Conservation (phyloP, 805 yeast species). For the Metschnikowia matae region DNA sequence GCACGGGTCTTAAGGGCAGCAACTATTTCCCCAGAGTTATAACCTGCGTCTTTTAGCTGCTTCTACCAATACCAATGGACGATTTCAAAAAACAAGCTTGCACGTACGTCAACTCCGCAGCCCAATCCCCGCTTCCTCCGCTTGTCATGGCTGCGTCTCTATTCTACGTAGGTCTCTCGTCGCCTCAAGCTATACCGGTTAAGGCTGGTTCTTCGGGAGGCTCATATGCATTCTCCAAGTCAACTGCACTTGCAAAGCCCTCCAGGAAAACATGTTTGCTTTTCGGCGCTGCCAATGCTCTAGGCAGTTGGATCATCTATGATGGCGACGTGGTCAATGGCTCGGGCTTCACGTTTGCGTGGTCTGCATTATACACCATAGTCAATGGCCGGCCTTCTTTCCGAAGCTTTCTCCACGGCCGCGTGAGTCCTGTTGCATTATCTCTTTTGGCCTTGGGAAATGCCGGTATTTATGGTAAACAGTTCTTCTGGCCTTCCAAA, state of each 20-base stretch:
- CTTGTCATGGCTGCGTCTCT: slow-evolving; percentile 13
- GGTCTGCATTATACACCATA: slow-evolving; percentile 71
- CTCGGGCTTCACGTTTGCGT: slow-evolving; percentile 74
- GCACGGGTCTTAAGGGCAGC: slow-evolving; percentile 2
- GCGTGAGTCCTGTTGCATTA: slow-evolving; percentile 59
- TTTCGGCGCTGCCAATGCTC: slow-evolving; percentile 58
- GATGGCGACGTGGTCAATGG: slow-evolving; percentile 80
- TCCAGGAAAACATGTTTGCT: slow-evolving; percentile 41
- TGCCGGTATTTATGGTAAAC: slow-evolving; percentile 63
- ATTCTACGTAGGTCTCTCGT: slow-evolving; percentile 12
- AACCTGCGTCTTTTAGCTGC: not conserved
- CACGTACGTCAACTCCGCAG: slow-evolving; percentile 13
- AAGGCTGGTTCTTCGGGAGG: slow-evolving; percentile 19
- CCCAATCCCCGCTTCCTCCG: slow-evolving; percentile 18
- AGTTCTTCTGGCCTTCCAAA: slow-evolving; percentile 49
- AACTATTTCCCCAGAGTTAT: not conserved
- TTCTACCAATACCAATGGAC: slow-evolving; percentile 7
- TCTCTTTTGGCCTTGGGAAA: slow-evolving; percentile 57
- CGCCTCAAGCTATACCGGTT: slow-evolving; percentile 12
- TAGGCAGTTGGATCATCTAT: slow-evolving; percentile 69
- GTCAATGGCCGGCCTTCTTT: slow-evolving; percentile 64
- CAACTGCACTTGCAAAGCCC: slow-evolving; percentile 27
- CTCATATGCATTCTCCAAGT: slow-evolving; percentile 18
- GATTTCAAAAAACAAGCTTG: slow-evolving; percentile 8
- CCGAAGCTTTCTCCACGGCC: slow-evolving; percentile 49